Evolutionary conservation across 306 rosid genomes (phyloP).

Genomic region (Comarum palustre): DNA sequence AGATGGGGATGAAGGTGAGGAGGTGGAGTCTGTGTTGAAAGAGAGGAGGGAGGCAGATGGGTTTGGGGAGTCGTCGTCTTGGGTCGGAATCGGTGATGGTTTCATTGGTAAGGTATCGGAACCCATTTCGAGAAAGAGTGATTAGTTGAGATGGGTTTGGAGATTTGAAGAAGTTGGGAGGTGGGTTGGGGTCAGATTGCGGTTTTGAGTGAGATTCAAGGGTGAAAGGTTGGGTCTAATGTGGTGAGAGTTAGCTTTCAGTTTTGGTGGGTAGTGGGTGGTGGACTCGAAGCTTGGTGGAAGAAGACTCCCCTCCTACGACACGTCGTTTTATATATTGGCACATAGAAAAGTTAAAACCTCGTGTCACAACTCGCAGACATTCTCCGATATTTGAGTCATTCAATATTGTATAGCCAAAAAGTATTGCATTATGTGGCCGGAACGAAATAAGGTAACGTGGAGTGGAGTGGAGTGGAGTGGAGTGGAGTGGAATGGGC

Average conservation of each 20-base stretch:
- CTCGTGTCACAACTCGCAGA: no score
- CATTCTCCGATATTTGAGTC: no score
- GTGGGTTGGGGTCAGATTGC: not conserved
- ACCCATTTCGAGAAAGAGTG: slow-evolving; percentile 41
- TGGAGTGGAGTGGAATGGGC: no score
- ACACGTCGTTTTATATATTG: no score
- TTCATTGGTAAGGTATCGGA: slow-evolving; percentile 46
- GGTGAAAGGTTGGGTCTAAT: slow-evolving; percentile 5
- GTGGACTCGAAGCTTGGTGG: not conserved
- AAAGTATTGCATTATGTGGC: no score
- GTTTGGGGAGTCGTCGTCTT: slow-evolving; percentile 43
- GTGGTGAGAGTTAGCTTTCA: slow-evolving; percentile 9
- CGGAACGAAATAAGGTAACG: no score
- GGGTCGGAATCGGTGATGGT: slow-evolving; percentile 39
- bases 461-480: no score
- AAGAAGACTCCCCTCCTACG: not conserved
- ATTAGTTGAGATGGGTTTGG: not conserved
- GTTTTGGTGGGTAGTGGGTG: not conserved
- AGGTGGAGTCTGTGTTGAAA: slow-evolving; percentile 51
- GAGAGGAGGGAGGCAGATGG: slow-evolving; percentile 63
- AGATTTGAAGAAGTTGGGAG: not conserved
- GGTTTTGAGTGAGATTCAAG: slow-evolving; percentile 5
- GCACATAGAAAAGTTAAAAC: no score
- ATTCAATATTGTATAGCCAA: no score
- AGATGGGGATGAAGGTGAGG: slow-evolving; percentile 19